Base-by-base conservation (phyloP, 805 yeast genomes). In the Monosporozyma servazzii region DNA sequence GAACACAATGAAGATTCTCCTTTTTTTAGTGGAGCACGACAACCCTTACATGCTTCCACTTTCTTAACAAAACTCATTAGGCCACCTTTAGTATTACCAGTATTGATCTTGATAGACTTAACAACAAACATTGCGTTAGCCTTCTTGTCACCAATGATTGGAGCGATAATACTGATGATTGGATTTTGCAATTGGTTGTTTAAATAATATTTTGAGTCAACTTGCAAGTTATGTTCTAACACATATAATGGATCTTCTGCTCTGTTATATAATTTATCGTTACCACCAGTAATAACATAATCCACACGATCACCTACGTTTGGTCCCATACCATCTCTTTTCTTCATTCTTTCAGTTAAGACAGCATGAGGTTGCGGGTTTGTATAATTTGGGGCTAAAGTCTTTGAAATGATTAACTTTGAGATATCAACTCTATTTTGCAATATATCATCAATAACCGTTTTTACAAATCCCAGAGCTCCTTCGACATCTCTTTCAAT, bases 291-390 rank as follows among this genome's bases (percentile, higher is more conserved):
- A 53, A 93, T 90, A 36, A 93, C 99, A 65, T 91, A 93, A 5
- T 98, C 98, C 31, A 93, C 98, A 71, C 99, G 86, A 66, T 93
- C 99, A 52, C 99, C 99, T 47, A 93, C 77, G 11, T 88, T 82
- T 3, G 99, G 99, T 0, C 99, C 99, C 7, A 95, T 85, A 23
- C 99, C 99, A 64, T 93, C 99, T 74, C 99, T 84, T 65, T 89
- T 88, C 50, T 82, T 78, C 97, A 93, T 93, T 60, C 97, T 77
- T 61, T 90, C 96, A 0, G 99, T 96, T 45, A 93, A 76, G 58
- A 91, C 97, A 27, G 90, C 95, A 68, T 93, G 99, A 0, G 99
- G 97, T 67, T 93, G 99, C 56, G 93, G 95, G 27, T 90, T 95
- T 3, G 96, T 86, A 67, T 93, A 93, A 62, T 93, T 96, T 49